Evolutionary conservation across 768 basidiomycete species (phyloP).

Genomic region (Pulveroboletus sp.): DNA sequence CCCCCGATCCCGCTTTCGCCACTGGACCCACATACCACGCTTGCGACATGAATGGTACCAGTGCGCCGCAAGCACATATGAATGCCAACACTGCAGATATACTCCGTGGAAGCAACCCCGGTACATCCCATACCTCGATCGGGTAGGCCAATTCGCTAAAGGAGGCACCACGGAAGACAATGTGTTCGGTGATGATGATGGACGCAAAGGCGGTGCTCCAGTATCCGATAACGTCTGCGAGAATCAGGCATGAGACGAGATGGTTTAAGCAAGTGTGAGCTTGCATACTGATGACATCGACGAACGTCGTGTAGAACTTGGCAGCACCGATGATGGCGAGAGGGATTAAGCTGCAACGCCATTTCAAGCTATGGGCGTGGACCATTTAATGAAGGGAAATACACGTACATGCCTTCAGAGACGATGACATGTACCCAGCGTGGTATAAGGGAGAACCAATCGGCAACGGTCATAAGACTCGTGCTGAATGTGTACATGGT

Average conservation of each 20-base stretch:
- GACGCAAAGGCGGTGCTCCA: slow-evolving; percentile 38
- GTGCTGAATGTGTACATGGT: slow-evolving; percentile 57
- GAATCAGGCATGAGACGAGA: slow-evolving; percentile 14
- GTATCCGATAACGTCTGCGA: slow-evolving; percentile 43
- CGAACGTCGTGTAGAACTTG: slow-evolving; percentile 43
- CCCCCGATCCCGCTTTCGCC: slow-evolving; percentile 42
- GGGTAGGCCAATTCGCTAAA: slow-evolving; percentile 36
- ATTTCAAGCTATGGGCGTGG: not conserved
- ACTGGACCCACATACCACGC: slow-evolving; percentile 52
- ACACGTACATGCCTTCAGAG: slow-evolving; percentile 41
- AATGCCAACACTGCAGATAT: slow-evolving; percentile 41
- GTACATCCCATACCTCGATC: slow-evolving; percentile 34
- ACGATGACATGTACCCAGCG: slow-evolving; percentile 46
- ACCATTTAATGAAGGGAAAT: not conserved
- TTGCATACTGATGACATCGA: slow-evolving; percentile 37
- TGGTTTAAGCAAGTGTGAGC: no score
- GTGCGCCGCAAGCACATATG: slow-evolving; percentile 35
- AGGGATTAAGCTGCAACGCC: slow-evolving; percentile 37
- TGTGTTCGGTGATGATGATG: slow-evolving; percentile 42
- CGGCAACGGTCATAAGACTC: slow-evolving; percentile 39
- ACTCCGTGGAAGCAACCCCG: slow-evolving; percentile 39
- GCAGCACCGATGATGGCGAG: slow-evolving; percentile 46
- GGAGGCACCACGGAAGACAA: slow-evolving; percentile 38
- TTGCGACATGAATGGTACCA: slow-evolving; percentile 51
- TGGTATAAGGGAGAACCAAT: slow-evolving; percentile 36